phyloP scores from a whole-genome alignment of 1,139 yeast species.

The Spathaspora sp. region DNA sequence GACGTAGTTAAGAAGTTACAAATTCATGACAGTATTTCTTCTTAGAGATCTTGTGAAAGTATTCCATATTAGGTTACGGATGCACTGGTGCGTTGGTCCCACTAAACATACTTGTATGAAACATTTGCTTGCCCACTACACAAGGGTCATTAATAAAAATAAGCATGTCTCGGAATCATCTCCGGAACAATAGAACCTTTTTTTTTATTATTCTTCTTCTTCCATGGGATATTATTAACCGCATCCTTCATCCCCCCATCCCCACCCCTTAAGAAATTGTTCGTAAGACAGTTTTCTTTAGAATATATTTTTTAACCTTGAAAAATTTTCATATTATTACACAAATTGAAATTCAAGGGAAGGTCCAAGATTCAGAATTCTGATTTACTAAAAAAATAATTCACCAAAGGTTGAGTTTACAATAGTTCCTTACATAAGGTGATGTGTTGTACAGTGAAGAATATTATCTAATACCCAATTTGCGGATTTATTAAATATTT shows the following conservation, averaged over 20 bases:
- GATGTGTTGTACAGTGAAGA: not conserved
- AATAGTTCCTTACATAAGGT: not conserved
- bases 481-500: not conserved
- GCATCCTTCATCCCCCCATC: not conserved
- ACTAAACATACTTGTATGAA: no score
- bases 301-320: not conserved
- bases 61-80: no score
- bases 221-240: not conserved
- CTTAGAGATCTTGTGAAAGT: no score
- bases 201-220: not conserved
- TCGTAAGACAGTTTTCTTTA: not conserved
- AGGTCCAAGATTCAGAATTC: not conserved
- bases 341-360: not conserved
- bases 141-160: no score
- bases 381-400: not conserved
- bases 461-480: no score
- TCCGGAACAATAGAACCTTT: not conserved
- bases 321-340: not conserved
- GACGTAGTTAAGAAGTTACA: no score
- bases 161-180: not conserved
- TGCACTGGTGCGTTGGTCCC: no score
- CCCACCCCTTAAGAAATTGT: not conserved
- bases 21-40: no score
- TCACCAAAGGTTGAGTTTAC: not conserved
- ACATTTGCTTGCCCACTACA: no score